Base-by-base conservation (phyloP, 345 rosid genomes). In the Microcos paniculata region DNA sequence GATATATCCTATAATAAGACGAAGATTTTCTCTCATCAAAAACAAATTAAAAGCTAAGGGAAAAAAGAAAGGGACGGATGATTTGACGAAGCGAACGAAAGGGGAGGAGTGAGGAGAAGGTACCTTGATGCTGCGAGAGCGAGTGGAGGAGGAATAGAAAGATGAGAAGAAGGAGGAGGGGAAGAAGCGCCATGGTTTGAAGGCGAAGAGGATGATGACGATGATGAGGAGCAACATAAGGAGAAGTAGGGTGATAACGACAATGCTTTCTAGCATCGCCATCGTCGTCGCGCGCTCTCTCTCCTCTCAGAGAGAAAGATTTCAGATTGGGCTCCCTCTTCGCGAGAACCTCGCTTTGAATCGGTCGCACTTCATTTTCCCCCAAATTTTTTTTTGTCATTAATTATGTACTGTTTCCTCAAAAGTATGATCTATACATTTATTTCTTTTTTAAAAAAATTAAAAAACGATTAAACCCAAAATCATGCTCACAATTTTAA, bases 131-230 rank as follows among this genome's bases (percentile, higher is more conserved):
- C 80, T 13, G 80, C 85, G 86, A 73, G 85, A 72, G 57, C 82
- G 83, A 48, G 82, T 84, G 76, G 76, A 75, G 62, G 88, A 79
- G 49, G 87, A 77, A 80, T n/a, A n/a, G n/a, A n/a, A n/a, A n/a
- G n/a, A n/a, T n/a, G 86, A 62, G 84, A 82, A 68, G 82, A 71
- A 82, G 31, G 63, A 38, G 15, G 9, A 75, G 77, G 82, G 83
- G 79, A 90, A 73, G 84, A 77, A 88, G 24, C 97, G 99, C 98
- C 99, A 96, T 80, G 98, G 99, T 74, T 87, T 88, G 81, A 93
- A 93, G 87, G 88, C 92, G 77, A 89, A 35, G 78, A 93, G 74
- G 88, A 92, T 40, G 85, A 90, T 11, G 83, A 96, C 42, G 84
- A 89, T 46, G 86, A 93, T 76, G 80, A 93, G 69, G 57, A 93